Percentiles rank a stretch among this genome's conserved stretches.
Conservation (phyloP, 2,329 filamentous ascomycete genomes). For the Aureobasidium sp. region DNA sequence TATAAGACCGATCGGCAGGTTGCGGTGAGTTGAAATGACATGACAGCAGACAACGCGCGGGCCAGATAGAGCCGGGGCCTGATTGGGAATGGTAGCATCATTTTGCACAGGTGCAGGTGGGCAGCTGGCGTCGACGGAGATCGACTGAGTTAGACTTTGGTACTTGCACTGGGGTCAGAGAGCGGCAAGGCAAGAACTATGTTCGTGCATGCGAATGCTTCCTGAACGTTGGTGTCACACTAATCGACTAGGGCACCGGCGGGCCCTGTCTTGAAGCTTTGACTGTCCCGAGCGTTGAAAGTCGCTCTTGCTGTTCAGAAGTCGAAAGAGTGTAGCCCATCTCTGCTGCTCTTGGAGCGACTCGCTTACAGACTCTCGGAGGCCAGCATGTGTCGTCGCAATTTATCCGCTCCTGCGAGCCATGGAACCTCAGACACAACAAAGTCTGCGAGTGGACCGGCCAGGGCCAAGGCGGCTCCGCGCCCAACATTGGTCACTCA, state of each 20-base stretch:
- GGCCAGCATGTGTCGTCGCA: not conserved
- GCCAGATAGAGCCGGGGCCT: constrained; percentile 5
- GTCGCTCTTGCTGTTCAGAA: not conserved
- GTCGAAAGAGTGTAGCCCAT: not conserved
- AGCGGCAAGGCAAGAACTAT: constrained; percentile 10
- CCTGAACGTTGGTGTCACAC: constrained; percentile 15
- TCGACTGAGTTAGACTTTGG: constrained; percentile 16
- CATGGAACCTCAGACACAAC: not conserved
- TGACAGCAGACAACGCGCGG: constrained; percentile 17
- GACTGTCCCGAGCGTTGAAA: not conserved
- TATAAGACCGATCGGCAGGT: constrained; percentile 18
- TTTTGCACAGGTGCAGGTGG: constrained; percentile 2
- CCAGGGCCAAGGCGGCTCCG: constrained; percentile 8
- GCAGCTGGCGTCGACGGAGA: constrained; percentile 13
- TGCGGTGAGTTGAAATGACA: constrained; percentile 17
- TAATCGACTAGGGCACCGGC: constrained; percentile 8
- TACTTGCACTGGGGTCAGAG: constrained; percentile 13
- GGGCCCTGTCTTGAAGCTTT: constrained; percentile 13
- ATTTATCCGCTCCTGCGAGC: constrained; percentile 1
- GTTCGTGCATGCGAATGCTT: constrained; percentile 15
- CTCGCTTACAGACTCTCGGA: constrained; percentile 9
- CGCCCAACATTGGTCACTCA: not conserved
- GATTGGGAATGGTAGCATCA: constrained; percentile 14
- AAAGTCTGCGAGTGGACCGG: not conserved
- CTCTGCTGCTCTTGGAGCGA: not conserved